Conservation (phyloP, 441 rosid species). For the Bocquillonia castaneifolia region DNA sequence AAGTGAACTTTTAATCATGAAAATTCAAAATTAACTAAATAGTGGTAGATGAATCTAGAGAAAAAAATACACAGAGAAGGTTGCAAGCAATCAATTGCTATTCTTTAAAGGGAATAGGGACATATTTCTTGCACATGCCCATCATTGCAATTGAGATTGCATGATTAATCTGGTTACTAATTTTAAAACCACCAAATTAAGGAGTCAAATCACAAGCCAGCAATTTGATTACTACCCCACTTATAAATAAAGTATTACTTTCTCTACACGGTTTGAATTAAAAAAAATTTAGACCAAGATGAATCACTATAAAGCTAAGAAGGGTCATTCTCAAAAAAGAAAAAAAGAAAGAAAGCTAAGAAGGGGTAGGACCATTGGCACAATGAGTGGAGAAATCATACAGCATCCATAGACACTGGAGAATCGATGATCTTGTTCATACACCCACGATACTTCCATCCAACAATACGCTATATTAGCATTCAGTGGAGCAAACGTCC, state of each 20-base stretch:
- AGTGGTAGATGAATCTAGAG: no score
- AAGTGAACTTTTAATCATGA: no score
- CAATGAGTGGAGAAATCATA: not conserved
- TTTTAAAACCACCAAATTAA: not conserved
- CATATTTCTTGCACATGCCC: constrained; percentile 14
- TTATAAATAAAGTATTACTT: not conserved
- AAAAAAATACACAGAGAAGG: not conserved
- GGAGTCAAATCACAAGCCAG: not conserved
- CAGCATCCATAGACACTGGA: not conserved
- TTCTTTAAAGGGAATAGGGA: not conserved
- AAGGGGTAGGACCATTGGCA: not conserved
- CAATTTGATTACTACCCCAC: no score
- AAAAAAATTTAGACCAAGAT: not conserved
- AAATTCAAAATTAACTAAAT: no score
- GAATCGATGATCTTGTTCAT: not conserved
- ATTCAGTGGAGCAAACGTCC: not conserved
- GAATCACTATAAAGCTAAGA: not conserved
- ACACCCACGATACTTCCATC: no score
- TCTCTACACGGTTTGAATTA: not conserved
- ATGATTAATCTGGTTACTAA: not conserved
- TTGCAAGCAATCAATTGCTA: not conserved
- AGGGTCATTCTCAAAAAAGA: no score
- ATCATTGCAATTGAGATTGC: not conserved
- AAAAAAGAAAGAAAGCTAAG: constrained; percentile 2
- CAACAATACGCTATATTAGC: not conserved